Evolutionary conservation across 108 stramenopile species (phyloP), one percentile per base, ranked within the genome.

Genomic region (Nitzschia sp.): DNA sequence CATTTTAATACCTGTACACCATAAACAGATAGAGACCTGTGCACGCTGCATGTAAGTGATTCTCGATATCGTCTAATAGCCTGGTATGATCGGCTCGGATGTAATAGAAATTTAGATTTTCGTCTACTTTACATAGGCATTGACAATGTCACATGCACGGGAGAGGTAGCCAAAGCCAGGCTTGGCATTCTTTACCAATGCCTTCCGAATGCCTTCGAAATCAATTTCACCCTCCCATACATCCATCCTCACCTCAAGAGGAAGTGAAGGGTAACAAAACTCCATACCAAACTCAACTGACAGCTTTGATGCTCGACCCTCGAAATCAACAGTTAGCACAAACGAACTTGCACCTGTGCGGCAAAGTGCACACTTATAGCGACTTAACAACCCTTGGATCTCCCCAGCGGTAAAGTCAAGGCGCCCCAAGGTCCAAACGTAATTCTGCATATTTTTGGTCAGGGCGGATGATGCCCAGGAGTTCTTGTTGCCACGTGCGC

Each of bases 131-230:
- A 81, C 46, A 53, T 80, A 75, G 27, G 78, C 69, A 51, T 59
- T 47, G 46, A 87, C 61, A 29, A 77, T 70, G 46, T 88, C 84
- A 71, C 85, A 70, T 0, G 85, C 78, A 64, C 86, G 67, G 8
- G 88, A 79, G 3, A 93, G 68, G 49, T 82, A 79, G 1, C 88
- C 86, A 70, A 85, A 90, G 17, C 89, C 92, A 21, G 92, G 89
- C 51, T 83, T 88, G 27, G 82, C 67, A 53, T 72, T 74, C 73
- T 85, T 88, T 26, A 58, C 57, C 36, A 93, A 63, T 25, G 70
- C 58, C 21, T 75, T 77, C 15, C 68, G 49, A 26, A 93, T 45
- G 35, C 38, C 63, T 6, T 87, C 81, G 28, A 84, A 59, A 49
- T 87, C 79, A 26, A 84, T 55, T 19, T 69, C 49, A 11, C 72